Percentiles rank a stretch among this genome's conserved stretches.
Evolutionary conservation across 768 basidiomycete genomes (phyloP).

Genomic region (Mycena haematopus): DNA sequence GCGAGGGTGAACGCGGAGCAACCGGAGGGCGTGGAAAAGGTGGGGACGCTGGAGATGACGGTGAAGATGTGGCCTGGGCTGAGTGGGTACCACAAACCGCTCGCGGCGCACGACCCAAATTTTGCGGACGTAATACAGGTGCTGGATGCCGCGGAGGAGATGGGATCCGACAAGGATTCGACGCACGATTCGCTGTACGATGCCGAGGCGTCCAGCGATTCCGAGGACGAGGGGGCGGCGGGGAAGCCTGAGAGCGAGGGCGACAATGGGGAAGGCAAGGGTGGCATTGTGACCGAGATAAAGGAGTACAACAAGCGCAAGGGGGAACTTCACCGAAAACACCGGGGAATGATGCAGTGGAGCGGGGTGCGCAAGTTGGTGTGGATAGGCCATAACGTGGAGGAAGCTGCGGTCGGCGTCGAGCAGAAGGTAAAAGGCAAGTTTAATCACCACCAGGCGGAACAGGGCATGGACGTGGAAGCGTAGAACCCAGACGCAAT

Average conservation of each 20-base stretch:
- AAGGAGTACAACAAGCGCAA: conserved; percentile 52
- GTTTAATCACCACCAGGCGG: conserved; percentile 43
- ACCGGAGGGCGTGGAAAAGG: conserved; percentile 30
- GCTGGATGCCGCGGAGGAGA: conserved; percentile 48
- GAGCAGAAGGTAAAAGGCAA: conserved; percentile 47
- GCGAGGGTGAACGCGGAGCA: conserved; percentile 28
- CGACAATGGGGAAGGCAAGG: conserved; percentile 22
- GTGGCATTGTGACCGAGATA: conserved; percentile 38
- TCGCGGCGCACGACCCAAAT: conserved; percentile 42
- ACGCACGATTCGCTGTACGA: conserved; percentile 34
- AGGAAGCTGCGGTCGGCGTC: conserved; percentile 47
- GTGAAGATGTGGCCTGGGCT: conserved; percentile 49
- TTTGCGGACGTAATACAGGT: conserved; percentile 50
- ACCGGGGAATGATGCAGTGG: conserved; percentile 71
- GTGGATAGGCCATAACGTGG: conserved; percentile 60
- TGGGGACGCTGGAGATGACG: conserved; percentile 43
- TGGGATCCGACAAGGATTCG: conserved; percentile 33
- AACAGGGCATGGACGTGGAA: conserved; percentile 48
- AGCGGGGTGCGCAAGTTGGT: conserved; percentile 60
- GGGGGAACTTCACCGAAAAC: conserved; percentile 54
- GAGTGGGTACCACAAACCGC: conserved; percentile 48
- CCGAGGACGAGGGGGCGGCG: conserved; percentile 32
- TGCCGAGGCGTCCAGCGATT: conserved; percentile 30
- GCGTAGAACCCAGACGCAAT: conserved; percentile 28
- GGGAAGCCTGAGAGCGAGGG: not conserved